Evolutionary conservation across 805 yeast species (phyloP).

Genomic region (Ogataea degrootiae): DNA sequence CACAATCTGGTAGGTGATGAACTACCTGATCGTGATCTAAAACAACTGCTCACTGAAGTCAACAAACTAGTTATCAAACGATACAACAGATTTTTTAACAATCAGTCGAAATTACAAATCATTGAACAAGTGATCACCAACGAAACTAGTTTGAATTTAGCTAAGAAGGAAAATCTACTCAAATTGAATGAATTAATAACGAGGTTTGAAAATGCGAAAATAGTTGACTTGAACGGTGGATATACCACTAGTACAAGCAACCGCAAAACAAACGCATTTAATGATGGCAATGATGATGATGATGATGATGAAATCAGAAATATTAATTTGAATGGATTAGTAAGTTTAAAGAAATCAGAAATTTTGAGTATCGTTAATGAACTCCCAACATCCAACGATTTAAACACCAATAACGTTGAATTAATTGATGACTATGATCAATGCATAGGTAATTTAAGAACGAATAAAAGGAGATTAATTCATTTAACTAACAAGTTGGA

Average conservation of each 20-base stretch:
- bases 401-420: slow-evolving; percentile 16
- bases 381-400: slow-evolving; percentile 23
- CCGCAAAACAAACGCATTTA: background rate
- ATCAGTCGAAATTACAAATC: slow-evolving; percentile 28
- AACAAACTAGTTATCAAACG: slow-evolving; percentile 10
- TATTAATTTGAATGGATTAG: slow-evolving; percentile 21
- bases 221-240: slow-evolving; percentile 24
- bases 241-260: slow-evolving; percentile 2
- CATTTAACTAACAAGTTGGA: slow-evolving; percentile 11
- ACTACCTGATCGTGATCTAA: background rate
- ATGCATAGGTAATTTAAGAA: slow-evolving; percentile 10
- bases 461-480: slow-evolving; percentile 12
- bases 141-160: slow-evolving; percentile 14
- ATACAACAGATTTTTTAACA: slow-evolving; percentile 23
- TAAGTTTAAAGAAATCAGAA: slow-evolving; percentile 18
- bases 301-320: slow-evolving; percentile 12
- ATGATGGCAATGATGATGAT: slow-evolving; percentile 3
- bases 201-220: slow-evolving; percentile 17
- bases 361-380: slow-evolving; percentile 24
- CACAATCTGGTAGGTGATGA: slow-evolving; percentile 3
- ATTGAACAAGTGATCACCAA: slow-evolving; percentile 25
- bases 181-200: slow-evolving; percentile 24
- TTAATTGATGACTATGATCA: slow-evolving; percentile 24
- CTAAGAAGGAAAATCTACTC: slow-evolving; percentile 18
- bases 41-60: slow-evolving; percentile 3